Conservation (phyloP, 2,329 filamentous ascomycete genomes). For the Penicillium sp. region DNA sequence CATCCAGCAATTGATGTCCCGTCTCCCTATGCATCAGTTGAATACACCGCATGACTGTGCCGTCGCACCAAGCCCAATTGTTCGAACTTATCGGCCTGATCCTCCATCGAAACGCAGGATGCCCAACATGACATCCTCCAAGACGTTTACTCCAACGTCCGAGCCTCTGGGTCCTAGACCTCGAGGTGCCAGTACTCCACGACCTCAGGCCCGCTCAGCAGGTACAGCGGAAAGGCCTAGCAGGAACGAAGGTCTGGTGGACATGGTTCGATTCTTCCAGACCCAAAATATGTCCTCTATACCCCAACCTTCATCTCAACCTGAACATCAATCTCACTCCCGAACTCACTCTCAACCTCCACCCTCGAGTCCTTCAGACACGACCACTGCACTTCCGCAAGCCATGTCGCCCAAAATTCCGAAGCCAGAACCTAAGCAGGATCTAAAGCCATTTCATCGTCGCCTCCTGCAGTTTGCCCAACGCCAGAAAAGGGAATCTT, state of each 20-base stretch:
- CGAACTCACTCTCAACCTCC: slow-evolving; percentile 4
- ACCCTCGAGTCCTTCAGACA: slow-evolving; percentile 17
- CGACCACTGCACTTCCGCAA: slow-evolving; percentile 25
- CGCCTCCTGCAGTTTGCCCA: slow-evolving; percentile 38
- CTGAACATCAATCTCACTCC: slow-evolving; percentile 12
- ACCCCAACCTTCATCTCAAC: slow-evolving; percentile 6
- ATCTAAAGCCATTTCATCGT: slow-evolving; percentile 32
- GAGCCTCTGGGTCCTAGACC: slow-evolving; percentile 13
- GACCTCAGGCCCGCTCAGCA: slow-evolving; percentile 31
- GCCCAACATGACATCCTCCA: slow-evolving; percentile 26
- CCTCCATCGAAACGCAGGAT: slow-evolving; percentile 26
- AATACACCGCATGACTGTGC: slow-evolving; percentile 26
- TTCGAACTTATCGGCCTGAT: slow-evolving; percentile 35
- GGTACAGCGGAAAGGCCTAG: slow-evolving; percentile 31
- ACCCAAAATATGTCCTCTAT: slow-evolving; percentile 24
- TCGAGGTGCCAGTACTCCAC: slow-evolving; percentile 9
- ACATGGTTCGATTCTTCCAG: slow-evolving; percentile 40
- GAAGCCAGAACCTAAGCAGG: slow-evolving; percentile 13
- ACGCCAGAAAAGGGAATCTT: slow-evolving; percentile 29
- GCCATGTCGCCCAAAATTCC: slow-evolving; percentile 23
- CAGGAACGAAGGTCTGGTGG: slow-evolving; percentile 35
- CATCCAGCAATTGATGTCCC: slow-evolving; percentile 20
- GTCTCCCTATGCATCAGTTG: slow-evolving; percentile 32
- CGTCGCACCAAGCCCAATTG: slow-evolving; percentile 36
- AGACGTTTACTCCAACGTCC: slow-evolving; percentile 8